Evolutionary conservation across 73 alveolate species (phyloP).

Genomic region (Paramecium bursaria): DNA sequence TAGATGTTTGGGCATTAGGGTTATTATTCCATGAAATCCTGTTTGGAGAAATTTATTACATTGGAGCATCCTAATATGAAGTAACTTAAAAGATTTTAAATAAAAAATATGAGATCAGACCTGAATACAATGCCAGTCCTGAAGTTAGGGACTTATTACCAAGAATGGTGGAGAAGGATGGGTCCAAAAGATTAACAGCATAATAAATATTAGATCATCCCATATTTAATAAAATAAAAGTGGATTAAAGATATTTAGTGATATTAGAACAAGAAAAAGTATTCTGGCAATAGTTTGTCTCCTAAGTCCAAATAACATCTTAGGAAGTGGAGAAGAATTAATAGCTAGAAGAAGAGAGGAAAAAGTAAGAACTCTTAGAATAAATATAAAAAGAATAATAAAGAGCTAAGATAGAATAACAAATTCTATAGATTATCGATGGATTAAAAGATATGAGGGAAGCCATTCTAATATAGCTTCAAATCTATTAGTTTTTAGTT

Average conservation of each 20-base stretch:
- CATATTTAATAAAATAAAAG: neutral
- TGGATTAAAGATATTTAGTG: neutral
- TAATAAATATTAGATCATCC: constrained; percentile 17
- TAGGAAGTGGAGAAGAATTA: too few relatives aligned
- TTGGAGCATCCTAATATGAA: constrained; percentile 67
- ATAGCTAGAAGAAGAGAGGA: neutral
- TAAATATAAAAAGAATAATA: too few relatives aligned
- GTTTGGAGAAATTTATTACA: constrained; percentile 63
- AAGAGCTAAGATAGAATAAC: neutral
- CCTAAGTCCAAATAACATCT: neutral
- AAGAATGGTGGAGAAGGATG: constrained; percentile 63
- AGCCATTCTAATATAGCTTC: too few relatives aligned
- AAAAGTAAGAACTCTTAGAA: too few relatives aligned
- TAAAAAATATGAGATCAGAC: constrained; percentile 17
- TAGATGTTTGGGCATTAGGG: constrained; percentile 70
- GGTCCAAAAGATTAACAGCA: constrained; percentile 31
- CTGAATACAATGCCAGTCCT: neutral
- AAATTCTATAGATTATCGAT: neutral
- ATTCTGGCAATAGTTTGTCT: too few relatives aligned
- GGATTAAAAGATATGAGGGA: neutral
- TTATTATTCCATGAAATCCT: constrained; percentile 63
- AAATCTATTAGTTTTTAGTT: too few relatives aligned
- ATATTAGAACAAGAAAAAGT: constrained; percentile 7
- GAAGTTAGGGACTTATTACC: constrained; percentile 47
- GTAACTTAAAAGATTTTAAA: constrained; percentile 63